A percentile compares a stretch with the other conserved stretches of the same genome.
phyloP scores from a whole-genome alignment of 352 stramenopile species.

The Plasmopara halstedii region DNA sequence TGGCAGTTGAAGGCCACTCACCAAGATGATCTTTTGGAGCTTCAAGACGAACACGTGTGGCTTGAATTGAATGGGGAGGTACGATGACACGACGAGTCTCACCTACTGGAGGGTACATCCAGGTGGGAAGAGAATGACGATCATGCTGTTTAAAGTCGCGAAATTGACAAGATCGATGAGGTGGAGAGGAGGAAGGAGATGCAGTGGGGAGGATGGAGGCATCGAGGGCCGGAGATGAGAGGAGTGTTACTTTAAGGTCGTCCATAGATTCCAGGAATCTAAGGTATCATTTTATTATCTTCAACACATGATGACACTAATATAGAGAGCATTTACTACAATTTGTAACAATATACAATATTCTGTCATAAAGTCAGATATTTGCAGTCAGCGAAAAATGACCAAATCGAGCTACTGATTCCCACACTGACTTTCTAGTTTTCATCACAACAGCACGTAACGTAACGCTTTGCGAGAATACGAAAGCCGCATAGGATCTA shows the following conservation, averaged over 20 bases:
- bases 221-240: constrained; percentile 18
- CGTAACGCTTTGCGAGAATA: no score
- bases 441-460: no score
- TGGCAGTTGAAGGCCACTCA: constrained; percentile 84
- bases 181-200: background rate
- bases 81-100: constrained; percentile 26
- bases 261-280: no score
- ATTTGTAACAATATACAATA: no score
- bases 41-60: constrained; percentile 21
- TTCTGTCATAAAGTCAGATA: no score
- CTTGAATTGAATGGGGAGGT: constrained; percentile 16
- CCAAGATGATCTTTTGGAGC: constrained; percentile 30
- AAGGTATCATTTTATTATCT: no score
- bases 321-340: no score
- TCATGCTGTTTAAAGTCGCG: constrained; percentile 16
- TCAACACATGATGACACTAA: no score
- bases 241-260: constrained; percentile 37
- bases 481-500: no score
- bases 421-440: no score
- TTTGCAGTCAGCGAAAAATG: no score
- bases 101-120: constrained; percentile 39
- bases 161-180: constrained; percentile 11
- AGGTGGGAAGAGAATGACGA: constrained; percentile 15
- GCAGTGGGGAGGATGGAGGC: constrained; percentile 3
- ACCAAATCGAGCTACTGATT: no score